Conservation (phyloP, 2,329 filamentous ascomycete genomes). For the Calonectria honghensis region DNA sequence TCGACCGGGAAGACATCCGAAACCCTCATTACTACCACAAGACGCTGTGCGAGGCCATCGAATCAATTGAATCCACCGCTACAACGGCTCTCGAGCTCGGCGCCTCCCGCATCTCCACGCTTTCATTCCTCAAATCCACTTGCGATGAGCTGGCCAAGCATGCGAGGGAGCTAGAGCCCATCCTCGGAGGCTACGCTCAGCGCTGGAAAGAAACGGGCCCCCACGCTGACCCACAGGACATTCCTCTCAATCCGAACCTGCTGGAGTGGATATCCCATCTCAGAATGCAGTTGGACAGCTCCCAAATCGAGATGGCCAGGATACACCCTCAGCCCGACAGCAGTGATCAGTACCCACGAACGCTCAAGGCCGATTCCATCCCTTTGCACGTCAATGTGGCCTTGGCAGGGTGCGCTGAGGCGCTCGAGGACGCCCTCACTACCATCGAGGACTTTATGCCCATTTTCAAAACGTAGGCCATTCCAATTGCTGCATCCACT, state of each 20-base stretch:
- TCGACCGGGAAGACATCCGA: slow-evolving; percentile 11
- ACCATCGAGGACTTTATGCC: slow-evolving; percentile 44
- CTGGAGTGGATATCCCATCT: slow-evolving; percentile 42
- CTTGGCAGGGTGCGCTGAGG: slow-evolving; percentile 31
- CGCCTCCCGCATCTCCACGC: slow-evolving; percentile 42
- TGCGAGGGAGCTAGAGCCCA: slow-evolving; percentile 44
- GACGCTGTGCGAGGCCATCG: slow-evolving; percentile 28
- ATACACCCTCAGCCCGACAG: neutral
- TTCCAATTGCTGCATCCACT: rapidly evolving
- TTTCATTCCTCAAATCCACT: slow-evolving; percentile 39
- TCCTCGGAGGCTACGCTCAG: slow-evolving; percentile 40
- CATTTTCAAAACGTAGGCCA: slow-evolving; percentile 48
- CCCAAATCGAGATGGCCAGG: slow-evolving; percentile 16
- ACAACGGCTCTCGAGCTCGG: slow-evolving; percentile 34
- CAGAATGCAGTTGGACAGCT: neutral
- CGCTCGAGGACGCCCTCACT: slow-evolving; percentile 31
- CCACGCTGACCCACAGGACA: slow-evolving; percentile 32
- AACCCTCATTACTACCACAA: slow-evolving; percentile 40
- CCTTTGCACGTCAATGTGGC: slow-evolving; percentile 37
- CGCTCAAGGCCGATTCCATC: slow-evolving; percentile 28
- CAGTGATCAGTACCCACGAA: neutral
- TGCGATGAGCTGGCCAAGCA: slow-evolving; percentile 42
- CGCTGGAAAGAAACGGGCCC: slow-evolving; percentile 42
- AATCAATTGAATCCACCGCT: slow-evolving; percentile 16
- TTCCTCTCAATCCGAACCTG: slow-evolving; percentile 45